These are phyloP conservation scores for Malus fusca DNA, from an alignment of 306 rosid species.

Conservation along the genomic window DNA sequence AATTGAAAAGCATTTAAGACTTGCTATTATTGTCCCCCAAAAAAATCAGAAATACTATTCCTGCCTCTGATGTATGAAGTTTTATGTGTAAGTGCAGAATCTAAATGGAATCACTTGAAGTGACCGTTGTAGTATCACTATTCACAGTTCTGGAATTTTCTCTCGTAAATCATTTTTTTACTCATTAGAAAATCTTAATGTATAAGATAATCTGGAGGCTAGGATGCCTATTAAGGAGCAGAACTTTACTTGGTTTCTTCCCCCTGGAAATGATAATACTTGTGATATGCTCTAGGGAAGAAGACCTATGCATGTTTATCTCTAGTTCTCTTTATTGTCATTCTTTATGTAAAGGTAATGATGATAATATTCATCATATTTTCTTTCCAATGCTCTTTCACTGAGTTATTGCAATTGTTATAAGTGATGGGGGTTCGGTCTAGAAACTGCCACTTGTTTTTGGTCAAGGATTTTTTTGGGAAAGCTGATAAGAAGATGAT, in stretches of 20 bases:
- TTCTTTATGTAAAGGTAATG: neutral
- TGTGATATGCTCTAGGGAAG: neutral
- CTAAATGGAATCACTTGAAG: neutral
- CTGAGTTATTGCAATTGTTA: neutral
- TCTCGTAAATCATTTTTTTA: neutral
- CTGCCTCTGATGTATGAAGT: neutral
- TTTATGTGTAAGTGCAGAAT: neutral
- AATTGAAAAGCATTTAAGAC: neutral
- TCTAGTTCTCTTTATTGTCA: neutral
- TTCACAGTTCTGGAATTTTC: neutral
- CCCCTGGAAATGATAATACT: neutral
- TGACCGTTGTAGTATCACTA: neutral
- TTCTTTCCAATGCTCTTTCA: neutral
- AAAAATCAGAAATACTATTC: neutral
- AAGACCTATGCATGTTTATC: neutral
- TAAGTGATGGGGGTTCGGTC: neutral
- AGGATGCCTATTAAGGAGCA: neutral
- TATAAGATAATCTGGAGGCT: neutral
- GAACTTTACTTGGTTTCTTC: neutral
- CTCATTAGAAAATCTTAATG: neutral
- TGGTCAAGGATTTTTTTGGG: neutral
- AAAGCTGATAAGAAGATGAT: neutral
- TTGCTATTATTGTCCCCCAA: neutral
- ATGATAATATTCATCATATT: neutral
- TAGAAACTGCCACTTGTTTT: neutral